Evolutionary conservation across 768 basidiomycete genomes (phyloP).

Genomic region (Gymnopilus junonius): DNA sequence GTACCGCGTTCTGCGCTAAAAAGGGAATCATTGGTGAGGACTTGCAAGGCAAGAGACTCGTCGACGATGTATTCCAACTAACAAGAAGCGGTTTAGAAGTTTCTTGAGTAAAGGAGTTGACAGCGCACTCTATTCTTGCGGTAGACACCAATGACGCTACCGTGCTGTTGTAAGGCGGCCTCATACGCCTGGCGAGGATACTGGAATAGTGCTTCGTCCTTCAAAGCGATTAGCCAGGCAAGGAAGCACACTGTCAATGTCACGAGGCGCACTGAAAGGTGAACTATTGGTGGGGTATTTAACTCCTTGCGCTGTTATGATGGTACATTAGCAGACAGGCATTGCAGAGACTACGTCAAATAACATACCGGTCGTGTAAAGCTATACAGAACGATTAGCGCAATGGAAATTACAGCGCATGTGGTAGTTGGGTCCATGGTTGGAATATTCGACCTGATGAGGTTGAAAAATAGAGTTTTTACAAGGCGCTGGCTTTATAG

Average conservation of each 20-base stretch:
- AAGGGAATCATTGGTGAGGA: not conserved
- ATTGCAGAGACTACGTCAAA: not conserved
- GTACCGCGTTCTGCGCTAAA: conserved; percentile 4
- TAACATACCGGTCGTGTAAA: not conserved
- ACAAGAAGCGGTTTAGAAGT: not conserved
- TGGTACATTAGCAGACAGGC: not conserved
- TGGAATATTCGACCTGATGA: not conserved
- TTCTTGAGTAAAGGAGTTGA: not conserved
- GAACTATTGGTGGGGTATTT: not conserved
- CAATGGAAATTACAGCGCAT: not conserved
- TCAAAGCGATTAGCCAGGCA: not conserved
- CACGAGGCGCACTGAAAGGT: not conserved
- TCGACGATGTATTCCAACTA: conserved; percentile 9
- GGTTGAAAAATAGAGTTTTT: not conserved
- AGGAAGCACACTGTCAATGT: not conserved
- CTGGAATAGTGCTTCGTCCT: not conserved
- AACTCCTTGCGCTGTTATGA: not conserved
- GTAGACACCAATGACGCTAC: not conserved
- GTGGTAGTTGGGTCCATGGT: not conserved
- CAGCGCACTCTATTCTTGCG: not conserved
- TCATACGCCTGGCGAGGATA: conserved; percentile 1
- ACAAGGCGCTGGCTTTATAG: not conserved
- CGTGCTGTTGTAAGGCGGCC: not conserved
- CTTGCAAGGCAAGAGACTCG: not conserved
- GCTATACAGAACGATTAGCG: not conserved